Base-by-base conservation (phyloP, 169 alveolate genomes). In the Plasmodium vivax region DNA sequence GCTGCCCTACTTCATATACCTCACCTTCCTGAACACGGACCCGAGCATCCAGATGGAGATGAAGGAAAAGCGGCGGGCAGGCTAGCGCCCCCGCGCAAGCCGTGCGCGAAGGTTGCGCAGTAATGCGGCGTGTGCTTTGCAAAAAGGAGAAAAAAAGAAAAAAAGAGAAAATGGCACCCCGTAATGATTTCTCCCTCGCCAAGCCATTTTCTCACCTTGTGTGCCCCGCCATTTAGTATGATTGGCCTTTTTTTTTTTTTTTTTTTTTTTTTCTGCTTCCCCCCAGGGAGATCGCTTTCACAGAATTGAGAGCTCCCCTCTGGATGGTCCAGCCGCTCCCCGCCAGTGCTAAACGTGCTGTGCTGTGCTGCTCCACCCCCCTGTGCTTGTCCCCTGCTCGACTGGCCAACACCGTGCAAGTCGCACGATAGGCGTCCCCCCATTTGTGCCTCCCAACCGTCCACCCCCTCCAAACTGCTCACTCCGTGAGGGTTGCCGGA, bases 1-100 rank as follows among this genome's bases (percentile, higher is more conserved):
- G 41, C 23, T 90, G 45, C 94, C 94, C n/a, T 90, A 90, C 51
- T 90, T 90, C 85, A 90, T 90, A 43, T 90, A 90, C 47, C 82
- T 90, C 34, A 90, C 94, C 30, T 90, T 81, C 74, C 56, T 90
- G 47, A 90, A 71, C 71, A 90, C 94, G n/a, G 84, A 82, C 75
- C 90, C 91, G 73, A 71, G 56, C 32, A 81, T 90, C 27, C 90
- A 81, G 36, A 68, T 68, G 84, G 75, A 90, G 71, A 80, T 90
- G 81, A 90, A 68, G 73, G 91, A 82, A 62, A 71, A 90, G 83
- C 71, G 83, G 36, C 27, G 27, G 16, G 30, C 36, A 36, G 16
- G 19, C 16, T 38, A 23, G 12, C 38, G 23, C 19, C 36, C 45
- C 12, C 4, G 62, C 14, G 62, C 62, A 51, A 19, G 1, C 19